Percentiles rank a stretch among this genome's conserved stretches.
Evolutionary conservation across 805 yeast species (phyloP).

Genomic region (Wickerhamomyces pijperi): DNA sequence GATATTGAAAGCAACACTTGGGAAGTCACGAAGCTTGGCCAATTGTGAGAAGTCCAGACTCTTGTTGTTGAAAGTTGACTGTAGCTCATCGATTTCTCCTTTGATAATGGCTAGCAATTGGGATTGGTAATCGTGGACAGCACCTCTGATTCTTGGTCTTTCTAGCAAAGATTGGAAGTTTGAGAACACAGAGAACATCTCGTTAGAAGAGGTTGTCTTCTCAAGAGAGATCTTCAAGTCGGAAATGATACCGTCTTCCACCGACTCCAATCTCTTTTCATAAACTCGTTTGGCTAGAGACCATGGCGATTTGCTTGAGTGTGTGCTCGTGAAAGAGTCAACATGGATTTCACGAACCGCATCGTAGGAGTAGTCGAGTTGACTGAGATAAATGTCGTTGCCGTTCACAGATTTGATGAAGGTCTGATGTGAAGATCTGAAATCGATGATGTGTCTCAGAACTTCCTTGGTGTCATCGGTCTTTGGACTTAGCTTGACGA

Average conservation of each 20-base stretch:
- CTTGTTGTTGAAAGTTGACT: slow-evolving; percentile 26
- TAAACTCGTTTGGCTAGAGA: slow-evolving; percentile 28
- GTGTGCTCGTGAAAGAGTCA: too few species aligned
- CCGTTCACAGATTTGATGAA: slow-evolving; percentile 27
- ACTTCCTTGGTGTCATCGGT: slow-evolving; percentile 29
- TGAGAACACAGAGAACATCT: slow-evolving; percentile 41
- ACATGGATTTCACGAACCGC: slow-evolving; percentile 26
- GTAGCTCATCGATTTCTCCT: slow-evolving; percentile 32
- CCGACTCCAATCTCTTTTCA: slow-evolving; percentile 27
- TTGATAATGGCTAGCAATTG: slow-evolving; percentile 38
- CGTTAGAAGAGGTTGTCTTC: slow-evolving; percentile 29
- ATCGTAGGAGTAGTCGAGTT: slow-evolving; percentile 30
- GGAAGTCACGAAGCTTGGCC: slow-evolving; percentile 33
- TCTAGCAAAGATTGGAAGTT: slow-evolving; percentile 35
- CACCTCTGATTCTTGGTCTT: slow-evolving; percentile 44
- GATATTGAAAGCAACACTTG: slow-evolving; percentile 34
- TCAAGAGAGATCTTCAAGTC: slow-evolving; percentile 28
- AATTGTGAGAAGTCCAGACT: slow-evolving; percentile 23
- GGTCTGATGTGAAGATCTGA: slow-evolving; percentile 45
- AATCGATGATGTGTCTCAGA: slow-evolving; percentile 28
- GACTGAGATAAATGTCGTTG: slow-evolving; percentile 12
- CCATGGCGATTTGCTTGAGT: slow-evolving; percentile 23
- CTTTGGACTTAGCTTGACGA: slow-evolving; percentile 46
- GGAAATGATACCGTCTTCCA: slow-evolving; percentile 35
- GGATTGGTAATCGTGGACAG: slow-evolving; percentile 49